Percentiles rank a stretch among this genome's conserved stretches.
These are phyloP conservation scores for Lactarius hengduanensis DNA, from an alignment of 768 basidiomycete genomes.

Conservation along the genomic window DNA sequence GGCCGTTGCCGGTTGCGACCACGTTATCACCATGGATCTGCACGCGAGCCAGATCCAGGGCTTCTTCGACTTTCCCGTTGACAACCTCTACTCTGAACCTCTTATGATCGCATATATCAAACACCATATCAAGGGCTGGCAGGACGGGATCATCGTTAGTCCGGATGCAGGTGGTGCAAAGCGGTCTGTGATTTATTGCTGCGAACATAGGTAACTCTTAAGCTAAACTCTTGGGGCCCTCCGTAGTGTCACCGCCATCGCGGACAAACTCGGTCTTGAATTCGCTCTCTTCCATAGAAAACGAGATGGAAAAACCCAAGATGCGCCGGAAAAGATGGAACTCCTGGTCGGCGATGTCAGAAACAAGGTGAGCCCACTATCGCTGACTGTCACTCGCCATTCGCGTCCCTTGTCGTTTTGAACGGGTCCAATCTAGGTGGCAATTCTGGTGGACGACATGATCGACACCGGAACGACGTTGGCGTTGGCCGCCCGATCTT, in stretches of 20 bases:
- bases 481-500: constrained; percentile 75
- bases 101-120: constrained; percentile 94
- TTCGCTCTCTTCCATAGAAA: constrained; percentile 96
- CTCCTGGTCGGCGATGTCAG: constrained; percentile 92
- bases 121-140: constrained; percentile 79
- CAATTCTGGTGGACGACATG: constrained; percentile 98
- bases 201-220: constrained; percentile 8
- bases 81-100: constrained; percentile 96
- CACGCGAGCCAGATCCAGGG: constrained; percentile 98
- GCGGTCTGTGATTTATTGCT: constrained; percentile 55
- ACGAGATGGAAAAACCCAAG: constrained; percentile 63
- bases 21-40: constrained; percentile 99
- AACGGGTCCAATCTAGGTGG: constrained; percentile 51
- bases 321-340: constrained; percentile 82
- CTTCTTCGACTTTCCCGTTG: constrained; percentile 98
- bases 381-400: background rate
- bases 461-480: constrained; percentile 94
- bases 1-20: constrained; percentile 94
- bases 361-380: constrained; percentile 64
- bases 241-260: constrained; percentile 86
- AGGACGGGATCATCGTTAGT: constrained; percentile 87
- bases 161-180: constrained; percentile 99
- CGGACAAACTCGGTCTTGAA: constrained; percentile 92
- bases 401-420: constrained; percentile 15
- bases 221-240: background rate